Evolutionary conservation across 495 filamentous ascomycete genomes (phyloP).

Genomic region (Aspergillus funiculosus): DNA sequence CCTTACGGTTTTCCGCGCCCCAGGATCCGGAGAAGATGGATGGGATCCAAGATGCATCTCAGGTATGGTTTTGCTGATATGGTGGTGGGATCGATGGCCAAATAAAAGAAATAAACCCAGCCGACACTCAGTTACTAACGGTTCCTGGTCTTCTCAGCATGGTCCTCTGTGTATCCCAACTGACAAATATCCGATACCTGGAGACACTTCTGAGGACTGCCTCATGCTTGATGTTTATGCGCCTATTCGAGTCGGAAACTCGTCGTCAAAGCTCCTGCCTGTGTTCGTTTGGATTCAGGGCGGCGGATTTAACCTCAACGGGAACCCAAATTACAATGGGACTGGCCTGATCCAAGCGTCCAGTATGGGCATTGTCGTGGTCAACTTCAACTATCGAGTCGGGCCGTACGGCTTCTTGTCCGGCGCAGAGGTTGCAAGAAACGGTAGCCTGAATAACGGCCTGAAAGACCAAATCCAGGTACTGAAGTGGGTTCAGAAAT

Average conservation of each 20-base stretch:
- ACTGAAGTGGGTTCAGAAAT: conserved; percentile 61
- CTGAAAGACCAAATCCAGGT: conserved; percentile 64
- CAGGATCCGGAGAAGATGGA: conserved; percentile 42
- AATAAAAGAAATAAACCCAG: neutral
- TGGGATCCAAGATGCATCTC: conserved; percentile 39
- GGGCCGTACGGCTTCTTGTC: conserved; percentile 71
- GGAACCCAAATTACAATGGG: conserved; percentile 64
- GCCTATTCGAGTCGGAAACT: conserved; percentile 41
- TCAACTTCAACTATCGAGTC: conserved; percentile 76
- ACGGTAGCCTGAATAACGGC: conserved; percentile 60
- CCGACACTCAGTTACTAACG: too few relatives aligned
- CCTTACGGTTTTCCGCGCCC: conserved; percentile 55
- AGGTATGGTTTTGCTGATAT: conserved; percentile 22
- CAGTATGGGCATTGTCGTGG: conserved; percentile 55
- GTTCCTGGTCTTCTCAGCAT: too few relatives aligned
- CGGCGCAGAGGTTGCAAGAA: conserved; percentile 49
- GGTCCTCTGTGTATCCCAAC: conserved; percentile 50
- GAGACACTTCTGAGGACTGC: conserved; percentile 59
- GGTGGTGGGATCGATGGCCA: neutral
- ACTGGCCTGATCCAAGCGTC: conserved; percentile 54
- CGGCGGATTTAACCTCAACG: conserved; percentile 61
- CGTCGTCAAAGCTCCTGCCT: conserved; percentile 45
- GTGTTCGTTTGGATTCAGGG: conserved; percentile 74
- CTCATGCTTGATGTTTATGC: conserved; percentile 71
- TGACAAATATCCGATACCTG: conserved; percentile 29